These are phyloP conservation scores for Tieghemiomyces parasiticus DNA, from an alignment of 192 early-diverging fungal species.

Conservation along the genomic window DNA sequence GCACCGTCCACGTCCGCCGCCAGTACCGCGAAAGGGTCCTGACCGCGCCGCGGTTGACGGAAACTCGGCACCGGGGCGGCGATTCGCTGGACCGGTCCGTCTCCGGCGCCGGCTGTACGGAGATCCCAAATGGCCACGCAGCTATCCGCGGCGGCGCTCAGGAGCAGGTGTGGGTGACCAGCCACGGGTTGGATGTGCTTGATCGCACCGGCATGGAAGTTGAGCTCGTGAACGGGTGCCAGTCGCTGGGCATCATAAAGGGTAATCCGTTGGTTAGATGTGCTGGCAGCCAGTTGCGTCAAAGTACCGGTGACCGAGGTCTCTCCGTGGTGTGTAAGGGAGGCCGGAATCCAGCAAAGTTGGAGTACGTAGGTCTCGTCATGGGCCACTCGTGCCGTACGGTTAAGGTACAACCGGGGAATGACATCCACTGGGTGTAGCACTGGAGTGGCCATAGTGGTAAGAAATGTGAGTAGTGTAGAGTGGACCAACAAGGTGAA, in stretches of 20 bases:
- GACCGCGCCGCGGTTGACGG: constrained; percentile 16
- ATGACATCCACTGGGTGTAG: too few species aligned
- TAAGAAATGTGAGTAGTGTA: too few species aligned
- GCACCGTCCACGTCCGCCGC: constrained; percentile 29
- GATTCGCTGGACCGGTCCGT: constrained; percentile 38
- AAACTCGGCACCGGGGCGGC: constrained; percentile 27
- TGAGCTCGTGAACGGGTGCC: constrained; percentile 23
- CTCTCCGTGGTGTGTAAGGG: neutral
- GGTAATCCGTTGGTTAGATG: constrained; percentile 47
- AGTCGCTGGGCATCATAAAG: constrained; percentile 41
- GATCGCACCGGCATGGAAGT: constrained; percentile 43
- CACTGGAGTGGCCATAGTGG: too few species aligned
- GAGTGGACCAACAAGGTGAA: too few species aligned
- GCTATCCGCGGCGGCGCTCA: constrained; percentile 49
- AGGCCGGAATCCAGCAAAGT: neutral
- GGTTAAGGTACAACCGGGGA: too few species aligned
- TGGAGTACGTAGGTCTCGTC: neutral
- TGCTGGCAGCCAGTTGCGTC: constrained; percentile 19
- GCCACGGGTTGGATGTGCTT: constrained; percentile 37
- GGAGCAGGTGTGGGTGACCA: constrained; percentile 28
- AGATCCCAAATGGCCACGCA: constrained; percentile 54
- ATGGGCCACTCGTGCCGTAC: neutral
- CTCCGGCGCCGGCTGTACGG: constrained; percentile 21
- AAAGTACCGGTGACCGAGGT: neutral
- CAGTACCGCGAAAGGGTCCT: neutral